These are phyloP conservation scores for Phytopythium cucurbitacearum DNA, from an alignment of 352 stramenopile species.

Conservation along the genomic window DNA sequence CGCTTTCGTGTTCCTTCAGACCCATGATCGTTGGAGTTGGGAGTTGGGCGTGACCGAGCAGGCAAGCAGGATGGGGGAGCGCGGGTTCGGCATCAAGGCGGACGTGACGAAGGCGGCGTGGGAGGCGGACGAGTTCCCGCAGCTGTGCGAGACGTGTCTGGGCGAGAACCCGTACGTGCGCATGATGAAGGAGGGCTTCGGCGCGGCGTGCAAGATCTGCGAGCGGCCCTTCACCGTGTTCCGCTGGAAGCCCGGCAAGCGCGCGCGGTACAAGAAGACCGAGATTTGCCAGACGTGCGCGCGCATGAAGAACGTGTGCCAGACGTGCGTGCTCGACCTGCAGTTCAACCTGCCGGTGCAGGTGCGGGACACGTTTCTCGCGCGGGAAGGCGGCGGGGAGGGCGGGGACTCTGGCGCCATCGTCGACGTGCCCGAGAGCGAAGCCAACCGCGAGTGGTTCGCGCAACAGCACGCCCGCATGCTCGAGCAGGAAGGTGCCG, in stretches of 20 bases:
- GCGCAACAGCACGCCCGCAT: slow-evolving; percentile 89
- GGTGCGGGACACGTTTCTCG: slow-evolving; percentile 90
- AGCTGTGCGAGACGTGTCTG: slow-evolving; percentile 98
- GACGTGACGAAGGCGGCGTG: slow-evolving; percentile 82
- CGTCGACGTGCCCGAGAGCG: slow-evolving; percentile 88
- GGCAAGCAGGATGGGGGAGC: slow-evolving; percentile 56
- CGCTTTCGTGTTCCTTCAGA: too few species aligned
- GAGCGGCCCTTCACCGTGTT: slow-evolving; percentile 97
- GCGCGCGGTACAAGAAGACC: slow-evolving; percentile 97
- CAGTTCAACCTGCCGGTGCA: slow-evolving; percentile 96
- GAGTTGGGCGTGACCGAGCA: too few species aligned
- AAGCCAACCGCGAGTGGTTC: slow-evolving; percentile 95
- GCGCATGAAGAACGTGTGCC: slow-evolving; percentile 99
- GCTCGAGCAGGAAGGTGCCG: slow-evolving; percentile 88
- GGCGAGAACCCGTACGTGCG: slow-evolving; percentile 99
- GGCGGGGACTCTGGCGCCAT: slow-evolving; percentile 35
- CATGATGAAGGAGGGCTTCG: slow-evolving; percentile 97
- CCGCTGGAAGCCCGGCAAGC: slow-evolving; percentile 96
- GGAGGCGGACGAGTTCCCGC: slow-evolving; percentile 96
- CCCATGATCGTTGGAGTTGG: too few species aligned
- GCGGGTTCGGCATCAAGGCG: slow-evolving; percentile 86
- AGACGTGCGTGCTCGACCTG: slow-evolving; percentile 98
- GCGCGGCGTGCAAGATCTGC: slow-evolving; percentile 98
- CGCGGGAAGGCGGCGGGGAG: slow-evolving; percentile 28
- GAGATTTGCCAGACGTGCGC: slow-evolving; percentile 97